A percentile compares a stretch with the other conserved stretches of the same genome.
phyloP scores from a whole-genome alignment of 75 land plant species.

The Chamaecyparis obtusa region DNA sequence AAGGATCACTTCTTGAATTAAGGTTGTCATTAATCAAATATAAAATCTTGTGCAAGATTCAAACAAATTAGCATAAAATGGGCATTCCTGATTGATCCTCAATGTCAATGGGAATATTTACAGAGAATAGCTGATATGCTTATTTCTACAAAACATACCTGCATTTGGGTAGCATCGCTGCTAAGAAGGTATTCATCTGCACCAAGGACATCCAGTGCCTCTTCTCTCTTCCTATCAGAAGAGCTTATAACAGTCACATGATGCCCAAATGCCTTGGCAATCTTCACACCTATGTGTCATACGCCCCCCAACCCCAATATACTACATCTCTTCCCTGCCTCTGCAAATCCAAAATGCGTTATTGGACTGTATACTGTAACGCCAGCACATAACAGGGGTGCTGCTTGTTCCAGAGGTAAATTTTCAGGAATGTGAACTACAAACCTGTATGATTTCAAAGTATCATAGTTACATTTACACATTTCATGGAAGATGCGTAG shows the following conservation, averaged over 20 bases:
- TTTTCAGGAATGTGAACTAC: conserved; percentile 75
- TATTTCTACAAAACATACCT: conserved; percentile 2
- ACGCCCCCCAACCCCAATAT: conserved; percentile 89
- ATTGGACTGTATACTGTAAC: conserved; percentile 92
- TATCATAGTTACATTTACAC: neutral
- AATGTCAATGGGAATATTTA: neutral
- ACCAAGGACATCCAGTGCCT: conserved; percentile 77
- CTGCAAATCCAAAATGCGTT: conserved; percentile 62
- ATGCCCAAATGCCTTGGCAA: conserved; percentile 92
- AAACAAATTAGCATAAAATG: neutral
- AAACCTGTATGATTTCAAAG: conserved; percentile 42
- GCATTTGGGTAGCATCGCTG: conserved; percentile 47
- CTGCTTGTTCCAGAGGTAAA: conserved; percentile 73
- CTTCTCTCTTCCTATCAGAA: conserved; percentile 67
- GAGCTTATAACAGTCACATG: conserved; percentile 95
- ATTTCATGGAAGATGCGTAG: neutral
- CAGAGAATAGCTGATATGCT: neutral
- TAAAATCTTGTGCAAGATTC: neutral
- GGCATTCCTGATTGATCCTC: neutral
- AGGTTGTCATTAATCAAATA: neutral
- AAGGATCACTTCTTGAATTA: neutral
- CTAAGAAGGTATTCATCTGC: conserved; percentile 87
- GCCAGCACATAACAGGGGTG: conserved; percentile 92
- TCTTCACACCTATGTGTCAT: conserved; percentile 90
- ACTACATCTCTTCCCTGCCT: conserved; percentile 60